phyloP scores from a whole-genome alignment of 805 yeast species.

The Sungouiella thailandica region DNA sequence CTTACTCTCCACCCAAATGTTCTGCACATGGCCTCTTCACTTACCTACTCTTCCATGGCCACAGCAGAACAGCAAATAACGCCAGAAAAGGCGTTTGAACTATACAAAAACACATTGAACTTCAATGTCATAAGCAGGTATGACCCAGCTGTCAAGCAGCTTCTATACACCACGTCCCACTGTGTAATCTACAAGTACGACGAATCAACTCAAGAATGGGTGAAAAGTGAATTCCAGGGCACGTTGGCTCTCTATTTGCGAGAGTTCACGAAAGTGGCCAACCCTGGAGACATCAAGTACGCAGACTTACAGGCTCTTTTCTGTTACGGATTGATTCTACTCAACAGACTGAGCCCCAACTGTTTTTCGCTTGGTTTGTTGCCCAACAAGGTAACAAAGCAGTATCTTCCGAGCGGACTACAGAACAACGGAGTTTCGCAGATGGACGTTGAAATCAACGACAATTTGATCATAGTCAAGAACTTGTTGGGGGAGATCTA shows the following conservation, averaged over 20 bases:
- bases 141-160: constrained; percentile 65
- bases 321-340: constrained; percentile 63
- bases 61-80: constrained; percentile 33
- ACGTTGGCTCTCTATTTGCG: constrained; percentile 62
- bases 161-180: constrained; percentile 65
- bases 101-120: constrained; percentile 64
- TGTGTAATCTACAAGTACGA: constrained; percentile 66
- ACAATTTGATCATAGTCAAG: constrained; percentile 64
- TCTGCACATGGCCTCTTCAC: too few species aligned
- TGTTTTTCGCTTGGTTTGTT: constrained; percentile 69
- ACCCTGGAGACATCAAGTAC: constrained; percentile 5
- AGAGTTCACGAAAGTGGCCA: constrained; percentile 29
- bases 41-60: too few species aligned
- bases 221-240: constrained; percentile 65
- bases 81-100: constrained; percentile 46
- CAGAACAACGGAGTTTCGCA: constrained; percentile 30
- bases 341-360: constrained; percentile 63
- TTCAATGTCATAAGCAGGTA: constrained; percentile 74
- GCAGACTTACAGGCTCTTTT: constrained; percentile 41
- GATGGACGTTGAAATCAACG: constrained; percentile 65
- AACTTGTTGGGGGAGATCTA: constrained; percentile 64
- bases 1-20: too few species aligned
- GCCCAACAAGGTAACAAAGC: constrained; percentile 46
- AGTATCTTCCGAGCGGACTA: constrained; percentile 36
- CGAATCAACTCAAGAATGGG: constrained; percentile 58